Evolutionary conservation across 176 grass and related monocot genomes (phyloP), one percentile per base, ranked within the genome.

Genomic region (Avena insularis): DNA sequence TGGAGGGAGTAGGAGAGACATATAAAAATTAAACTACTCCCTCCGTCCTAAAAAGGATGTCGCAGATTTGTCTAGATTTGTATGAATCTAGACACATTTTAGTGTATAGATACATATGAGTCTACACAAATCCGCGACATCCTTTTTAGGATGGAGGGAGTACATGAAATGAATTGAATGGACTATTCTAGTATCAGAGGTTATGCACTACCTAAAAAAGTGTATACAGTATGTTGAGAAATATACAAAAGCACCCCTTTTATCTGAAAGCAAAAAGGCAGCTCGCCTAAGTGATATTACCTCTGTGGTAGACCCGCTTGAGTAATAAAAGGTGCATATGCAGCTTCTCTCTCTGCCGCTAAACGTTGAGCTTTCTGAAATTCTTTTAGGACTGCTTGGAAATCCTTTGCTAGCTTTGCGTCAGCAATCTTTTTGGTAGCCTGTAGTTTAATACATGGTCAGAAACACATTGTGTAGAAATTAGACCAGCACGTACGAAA

Each of bases 371-470:
- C 88, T 88, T 91, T 98, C 84, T 98, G 96, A 66, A 98, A 98
- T 45, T 98, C 96, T 83, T 95, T 98, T 40, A 98, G 78, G 20
- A 98, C 92, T 68, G 90, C 88, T 90, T 98, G 96, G 70, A 98
- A 98, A 93, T 98, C 96, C 86, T 98, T 98, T 72, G 96, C 96
- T 57, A 98, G 83, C 79, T 98, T 98, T 65, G 96, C 96, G 82
- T 98, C 96, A 43, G 96, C 91, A 84, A 98, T 93, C 70, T 98
- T 98, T 77, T 98, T 98, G 82, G 81, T 95, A 81, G 91, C 90
- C 96, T 98, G 88, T 56, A 78, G 77, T 92, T 87, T 12, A 79
- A 90, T 78, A 75, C 15, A 81, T 61, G 66, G 29, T 48, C 19
- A 80, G 56, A 50, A 82, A 80, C 64, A 62, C 31, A 82, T 72